A percentile compares a stretch with the other conserved stretches of the same genome.
These are phyloP conservation scores for Lactarius evosmus DNA, from an alignment of 768 basidiomycete species.

Conservation along the genomic window DNA sequence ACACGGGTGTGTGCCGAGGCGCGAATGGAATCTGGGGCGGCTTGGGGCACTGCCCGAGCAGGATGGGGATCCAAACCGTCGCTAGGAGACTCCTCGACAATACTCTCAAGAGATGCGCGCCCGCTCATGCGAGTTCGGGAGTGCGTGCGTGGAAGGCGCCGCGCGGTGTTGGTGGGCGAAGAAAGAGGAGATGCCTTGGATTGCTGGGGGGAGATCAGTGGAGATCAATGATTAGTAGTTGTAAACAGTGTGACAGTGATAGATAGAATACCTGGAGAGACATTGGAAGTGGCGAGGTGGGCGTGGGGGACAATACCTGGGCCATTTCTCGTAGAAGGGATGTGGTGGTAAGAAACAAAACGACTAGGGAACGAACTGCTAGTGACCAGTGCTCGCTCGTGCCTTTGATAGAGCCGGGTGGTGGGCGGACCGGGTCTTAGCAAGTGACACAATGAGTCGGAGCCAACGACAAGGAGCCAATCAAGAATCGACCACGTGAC, in stretches of 20 bases:
- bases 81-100: constrained; percentile 19
- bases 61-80: constrained; percentile 4
- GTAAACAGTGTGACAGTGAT: not conserved
- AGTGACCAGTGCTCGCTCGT: not conserved
- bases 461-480: not conserved
- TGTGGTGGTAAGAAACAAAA: constrained; percentile 10
- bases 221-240: not conserved
- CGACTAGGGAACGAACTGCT: not conserved
- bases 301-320: not conserved
- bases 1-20: constrained; percentile 1
- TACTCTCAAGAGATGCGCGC: constrained; percentile 27
- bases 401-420: not conserved
- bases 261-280: constrained; percentile 12
- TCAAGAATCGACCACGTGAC: constrained; percentile 21
- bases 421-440: constrained; percentile 12
- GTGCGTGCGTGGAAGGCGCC: constrained; percentile 21
- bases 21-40: constrained; percentile 6
- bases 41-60: not conserved
- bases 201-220: not conserved
- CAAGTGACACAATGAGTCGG: constrained; percentile 20
- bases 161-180: constrained; percentile 12
- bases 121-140: constrained; percentile 21
- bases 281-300: not conserved
- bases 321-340: constrained; percentile 6
- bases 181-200: constrained; percentile 15